These are phyloP conservation scores for Ceratobasidium sp. DNA, from an alignment of 1,284 basidiomycete genomes.

Conservation along the genomic window DNA sequence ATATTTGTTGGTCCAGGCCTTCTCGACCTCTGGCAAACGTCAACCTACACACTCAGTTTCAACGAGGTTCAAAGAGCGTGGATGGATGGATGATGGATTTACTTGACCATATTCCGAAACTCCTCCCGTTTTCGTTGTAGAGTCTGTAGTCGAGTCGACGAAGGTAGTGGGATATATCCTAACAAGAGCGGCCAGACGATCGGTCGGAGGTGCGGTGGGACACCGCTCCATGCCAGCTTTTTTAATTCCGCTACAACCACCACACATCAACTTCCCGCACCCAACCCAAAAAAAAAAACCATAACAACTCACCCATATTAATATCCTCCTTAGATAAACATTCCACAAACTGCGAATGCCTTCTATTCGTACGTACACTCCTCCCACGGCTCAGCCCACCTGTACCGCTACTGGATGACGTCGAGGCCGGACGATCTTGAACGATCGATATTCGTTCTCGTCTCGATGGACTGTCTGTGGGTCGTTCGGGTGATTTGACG, in stretches of 20 bases:
- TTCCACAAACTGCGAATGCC: slow-evolving; percentile 75
- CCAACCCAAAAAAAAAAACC: too few relatives aligned
- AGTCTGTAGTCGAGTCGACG: slow-evolving; percentile 80
- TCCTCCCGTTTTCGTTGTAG: slow-evolving; percentile 92
- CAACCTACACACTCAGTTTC: slow-evolving; percentile 57
- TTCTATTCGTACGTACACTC: slow-evolving; percentile 79
- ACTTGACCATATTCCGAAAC: slow-evolving; percentile 87
- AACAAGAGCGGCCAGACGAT: slow-evolving; percentile 95
- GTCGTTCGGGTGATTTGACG: slow-evolving; percentile 41
- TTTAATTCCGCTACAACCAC: slow-evolving; percentile 77
- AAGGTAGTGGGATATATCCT: slow-evolving; percentile 91
- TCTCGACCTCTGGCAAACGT: slow-evolving; percentile 90
- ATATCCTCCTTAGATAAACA: slow-evolving; percentile 78
- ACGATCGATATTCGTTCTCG: background rate
- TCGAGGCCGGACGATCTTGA: background rate
- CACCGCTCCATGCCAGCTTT: slow-evolving; percentile 95
- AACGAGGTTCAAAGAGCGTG: background rate
- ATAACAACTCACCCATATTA: slow-evolving; percentile 72
- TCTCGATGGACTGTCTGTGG: slow-evolving; percentile 1
- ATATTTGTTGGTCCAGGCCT: slow-evolving; percentile 91
- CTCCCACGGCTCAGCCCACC: slow-evolving; percentile 63
- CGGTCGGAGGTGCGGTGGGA: slow-evolving; percentile 88
- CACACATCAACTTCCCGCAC: too few relatives aligned
- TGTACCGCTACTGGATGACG: background rate
- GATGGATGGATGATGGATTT: background rate